phyloP scores from a whole-genome alignment of 2,329 filamentous ascomycete genomes.

The Biscogniauxia sp. region DNA sequence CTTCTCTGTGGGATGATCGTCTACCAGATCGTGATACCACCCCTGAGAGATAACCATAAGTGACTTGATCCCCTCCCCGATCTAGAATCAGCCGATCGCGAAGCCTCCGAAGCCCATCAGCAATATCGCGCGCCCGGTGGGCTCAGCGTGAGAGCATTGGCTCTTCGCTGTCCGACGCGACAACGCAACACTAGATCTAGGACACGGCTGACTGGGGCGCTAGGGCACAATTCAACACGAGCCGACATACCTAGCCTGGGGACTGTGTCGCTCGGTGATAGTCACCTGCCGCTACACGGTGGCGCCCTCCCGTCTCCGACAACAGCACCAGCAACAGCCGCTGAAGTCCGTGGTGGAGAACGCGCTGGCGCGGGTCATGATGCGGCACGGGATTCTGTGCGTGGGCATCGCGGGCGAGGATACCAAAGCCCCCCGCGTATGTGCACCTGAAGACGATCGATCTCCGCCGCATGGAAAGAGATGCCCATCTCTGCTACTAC shows the following conservation, averaged over 20 bases:
- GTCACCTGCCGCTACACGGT: conserved; percentile 44
- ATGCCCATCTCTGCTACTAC: conserved; percentile 31
- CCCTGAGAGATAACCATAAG: too few species aligned
- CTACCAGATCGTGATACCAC: too few species aligned
- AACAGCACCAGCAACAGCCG: conserved; percentile 6
- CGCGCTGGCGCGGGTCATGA: conserved; percentile 41
- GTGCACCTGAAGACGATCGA: conserved; percentile 42
- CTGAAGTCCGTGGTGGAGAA: conserved; percentile 31
- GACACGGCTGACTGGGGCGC: neutral
- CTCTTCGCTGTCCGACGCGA: too few species aligned
- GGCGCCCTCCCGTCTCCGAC: conserved; percentile 9
- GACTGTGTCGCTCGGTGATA: conserved; percentile 46
- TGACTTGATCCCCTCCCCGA: too few species aligned
- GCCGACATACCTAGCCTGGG: conserved; percentile 47
- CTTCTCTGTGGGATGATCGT: too few species aligned
- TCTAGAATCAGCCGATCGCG: neutral
- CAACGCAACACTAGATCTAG: neutral
- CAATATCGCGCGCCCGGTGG: conserved; percentile 15
- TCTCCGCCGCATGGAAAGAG: conserved; percentile 38
- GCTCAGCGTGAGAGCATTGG: conserved; percentile 13
- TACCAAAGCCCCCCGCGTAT: conserved; percentile 41
- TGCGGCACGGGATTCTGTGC: conserved; percentile 45
- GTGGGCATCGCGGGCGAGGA: conserved; percentile 48
- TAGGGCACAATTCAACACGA: conserved; percentile 30
- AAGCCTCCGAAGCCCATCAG: neutral